Conservation (phyloP, 805 yeast species). For the Yarrowia sp. region DNA sequence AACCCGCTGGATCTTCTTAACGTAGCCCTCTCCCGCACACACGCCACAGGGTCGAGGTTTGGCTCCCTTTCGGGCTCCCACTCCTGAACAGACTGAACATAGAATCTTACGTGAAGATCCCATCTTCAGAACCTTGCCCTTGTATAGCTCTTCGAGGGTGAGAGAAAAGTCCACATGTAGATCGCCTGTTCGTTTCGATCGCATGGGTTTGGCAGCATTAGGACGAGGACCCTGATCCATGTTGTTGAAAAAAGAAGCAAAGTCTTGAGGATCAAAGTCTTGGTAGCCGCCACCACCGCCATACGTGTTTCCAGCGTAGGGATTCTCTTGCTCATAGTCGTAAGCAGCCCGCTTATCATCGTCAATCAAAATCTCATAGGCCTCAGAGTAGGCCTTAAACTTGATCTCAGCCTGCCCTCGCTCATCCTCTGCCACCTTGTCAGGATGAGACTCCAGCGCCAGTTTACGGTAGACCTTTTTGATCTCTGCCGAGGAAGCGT, state of each 20-base stretch:
- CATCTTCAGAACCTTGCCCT: constrained; percentile 75
- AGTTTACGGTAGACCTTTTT: constrained; percentile 79
- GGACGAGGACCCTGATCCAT: constrained; percentile 17
- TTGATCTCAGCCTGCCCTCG: constrained; percentile 68
- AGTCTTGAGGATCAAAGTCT: constrained; percentile 67
- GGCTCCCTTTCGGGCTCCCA: constrained; percentile 66
- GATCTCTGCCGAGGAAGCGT: constrained; percentile 69
- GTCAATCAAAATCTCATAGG: constrained; percentile 79
- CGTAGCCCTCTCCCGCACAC: constrained; percentile 72
- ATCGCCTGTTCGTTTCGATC: constrained; percentile 49
- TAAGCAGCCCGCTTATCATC: constrained; percentile 42
- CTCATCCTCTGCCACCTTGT: constrained; percentile 67
- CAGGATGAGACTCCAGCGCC: constrained; percentile 85
- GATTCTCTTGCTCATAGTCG: constrained; percentile 37
- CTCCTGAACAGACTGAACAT: constrained; percentile 71
- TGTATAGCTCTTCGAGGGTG: constrained; percentile 68
- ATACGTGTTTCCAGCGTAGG: constrained; percentile 37
- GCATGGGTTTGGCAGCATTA: constrained; percentile 15
- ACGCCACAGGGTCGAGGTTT: constrained; percentile 52
- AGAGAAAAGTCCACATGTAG: constrained; percentile 64
- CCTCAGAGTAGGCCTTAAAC: constrained; percentile 81
- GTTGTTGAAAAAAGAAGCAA: constrained; percentile 43
- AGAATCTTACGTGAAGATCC: constrained; percentile 67
- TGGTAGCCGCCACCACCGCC: constrained; percentile 40
- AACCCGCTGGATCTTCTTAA: constrained; percentile 56